Evolutionary conservation across 2,329 filamentous ascomycete species (phyloP).

Genomic region (Colletotrichum camelliae): DNA sequence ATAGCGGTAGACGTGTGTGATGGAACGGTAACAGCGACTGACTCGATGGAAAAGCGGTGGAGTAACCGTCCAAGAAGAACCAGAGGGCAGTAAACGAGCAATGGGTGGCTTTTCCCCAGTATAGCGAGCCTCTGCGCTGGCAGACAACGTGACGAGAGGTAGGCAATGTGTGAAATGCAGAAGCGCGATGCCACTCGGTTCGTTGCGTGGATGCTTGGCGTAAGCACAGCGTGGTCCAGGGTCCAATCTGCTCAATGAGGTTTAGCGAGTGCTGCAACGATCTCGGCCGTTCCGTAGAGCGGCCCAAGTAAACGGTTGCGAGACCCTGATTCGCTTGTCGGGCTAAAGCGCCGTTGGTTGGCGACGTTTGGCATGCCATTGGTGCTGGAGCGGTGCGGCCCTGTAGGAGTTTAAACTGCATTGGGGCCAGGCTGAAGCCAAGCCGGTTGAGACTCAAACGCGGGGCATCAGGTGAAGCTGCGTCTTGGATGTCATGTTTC

Average conservation of each 20-base stretch:
- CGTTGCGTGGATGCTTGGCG: not conserved
- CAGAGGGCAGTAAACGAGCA: not conserved
- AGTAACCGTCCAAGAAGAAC: not conserved
- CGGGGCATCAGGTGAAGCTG: not conserved
- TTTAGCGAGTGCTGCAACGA: not conserved
- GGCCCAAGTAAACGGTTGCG: not conserved
- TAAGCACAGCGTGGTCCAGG: not conserved
- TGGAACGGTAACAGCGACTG: not conserved
- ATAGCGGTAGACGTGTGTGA: not conserved
- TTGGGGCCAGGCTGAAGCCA: not conserved
- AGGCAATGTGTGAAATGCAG: not conserved
- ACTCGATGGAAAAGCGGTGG: not conserved
- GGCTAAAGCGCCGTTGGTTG: not conserved
- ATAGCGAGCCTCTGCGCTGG: not conserved
- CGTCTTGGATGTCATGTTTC: not conserved
- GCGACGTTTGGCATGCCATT: not conserved
- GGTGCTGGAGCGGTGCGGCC: not conserved
- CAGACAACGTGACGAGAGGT: not conserved
- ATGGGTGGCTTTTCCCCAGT: not conserved
- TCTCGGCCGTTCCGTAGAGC: not conserved
- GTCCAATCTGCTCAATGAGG: not conserved
- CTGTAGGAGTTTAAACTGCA: not conserved
- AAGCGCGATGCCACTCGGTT: not conserved
- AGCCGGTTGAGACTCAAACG: not conserved
- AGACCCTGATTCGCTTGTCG: not conserved